These are phyloP conservation scores for Ocimum tenuiflorum DNA, from an alignment of 257 asterid genomes.

Conservation along the genomic window DNA sequence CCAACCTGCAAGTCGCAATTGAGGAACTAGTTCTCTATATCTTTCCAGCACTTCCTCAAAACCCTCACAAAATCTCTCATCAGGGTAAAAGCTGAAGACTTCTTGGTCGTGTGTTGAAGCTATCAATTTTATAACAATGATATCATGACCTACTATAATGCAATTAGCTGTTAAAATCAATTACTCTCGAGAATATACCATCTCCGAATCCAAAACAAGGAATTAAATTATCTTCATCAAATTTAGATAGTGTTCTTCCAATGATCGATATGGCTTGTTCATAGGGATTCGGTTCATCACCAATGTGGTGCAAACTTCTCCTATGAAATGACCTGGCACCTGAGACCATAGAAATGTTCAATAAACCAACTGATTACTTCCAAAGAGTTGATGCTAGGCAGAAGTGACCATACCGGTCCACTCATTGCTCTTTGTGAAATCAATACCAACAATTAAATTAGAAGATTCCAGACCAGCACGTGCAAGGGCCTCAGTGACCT, in stretches of 20 bases:
- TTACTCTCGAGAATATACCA: slow-evolving; percentile 35
- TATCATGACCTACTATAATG: background rate
- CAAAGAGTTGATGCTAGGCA: background rate
- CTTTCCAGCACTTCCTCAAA: slow-evolving; percentile 84
- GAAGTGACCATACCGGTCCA: slow-evolving; percentile 69
- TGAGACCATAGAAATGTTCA: slow-evolving; percentile 18
- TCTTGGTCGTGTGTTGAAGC: slow-evolving; percentile 98
- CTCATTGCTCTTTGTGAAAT: slow-evolving; percentile 97
- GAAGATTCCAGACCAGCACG: slow-evolving; percentile 97
- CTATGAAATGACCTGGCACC: slow-evolving; percentile 82
- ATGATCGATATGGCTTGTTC: slow-evolving; percentile 94
- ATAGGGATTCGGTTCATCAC: slow-evolving; percentile 72
- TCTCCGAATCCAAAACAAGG: slow-evolving; percentile 96
- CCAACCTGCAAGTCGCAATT: slow-evolving; percentile 73
- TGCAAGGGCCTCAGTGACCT: slow-evolving; percentile 91
- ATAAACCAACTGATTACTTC: background rate
- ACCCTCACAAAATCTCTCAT: slow-evolving; percentile 77
- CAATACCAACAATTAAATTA: slow-evolving; percentile 87
- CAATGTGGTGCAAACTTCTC: slow-evolving; percentile 82
- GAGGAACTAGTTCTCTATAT: slow-evolving; percentile 86
- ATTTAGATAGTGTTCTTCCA: slow-evolving; percentile 84
- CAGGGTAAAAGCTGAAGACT: slow-evolving; percentile 74
- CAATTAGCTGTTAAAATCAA: background rate
- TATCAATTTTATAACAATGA: slow-evolving; percentile 31
- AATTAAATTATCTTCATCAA: slow-evolving; percentile 87